These are phyloP conservation scores for Tolypocladium ophioglossoides DNA, from an alignment of 2,329 filamentous ascomycete species.

Conservation along the genomic window DNA sequence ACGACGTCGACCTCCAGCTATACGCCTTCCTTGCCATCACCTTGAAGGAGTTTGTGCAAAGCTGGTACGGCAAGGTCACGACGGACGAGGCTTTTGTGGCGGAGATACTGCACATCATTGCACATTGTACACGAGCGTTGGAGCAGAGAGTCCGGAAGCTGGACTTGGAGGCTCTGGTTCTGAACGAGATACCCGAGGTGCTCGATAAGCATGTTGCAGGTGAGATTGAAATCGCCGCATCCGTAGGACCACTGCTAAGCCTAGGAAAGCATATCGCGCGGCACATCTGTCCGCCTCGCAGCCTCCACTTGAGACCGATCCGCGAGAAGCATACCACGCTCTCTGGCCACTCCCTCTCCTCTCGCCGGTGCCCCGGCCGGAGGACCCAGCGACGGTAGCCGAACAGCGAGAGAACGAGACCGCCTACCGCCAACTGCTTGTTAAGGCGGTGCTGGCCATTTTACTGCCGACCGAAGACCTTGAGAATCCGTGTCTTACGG, in stretches of 20 bases:
- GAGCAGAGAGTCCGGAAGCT: conserved; percentile 77
- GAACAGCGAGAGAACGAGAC: conserved; percentile 68
- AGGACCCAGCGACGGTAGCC: conserved; percentile 36
- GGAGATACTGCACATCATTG: conserved; percentile 82
- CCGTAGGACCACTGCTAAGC: background rate
- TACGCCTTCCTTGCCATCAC: conserved; percentile 89
- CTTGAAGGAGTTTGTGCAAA: conserved; percentile 79
- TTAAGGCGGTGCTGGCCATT: conserved; percentile 69
- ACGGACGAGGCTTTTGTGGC: conserved; percentile 79
- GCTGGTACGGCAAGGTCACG: conserved; percentile 90
- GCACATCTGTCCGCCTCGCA: conserved; percentile 48
- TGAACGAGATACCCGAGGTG: conserved; percentile 81
- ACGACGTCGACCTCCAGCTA: conserved; percentile 85
- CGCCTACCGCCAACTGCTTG: conserved; percentile 78
- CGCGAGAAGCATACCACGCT: conserved; percentile 69
- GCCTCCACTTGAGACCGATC: conserved; percentile 49
- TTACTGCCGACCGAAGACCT: conserved; percentile 88
- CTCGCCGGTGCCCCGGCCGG: conserved; percentile 58
- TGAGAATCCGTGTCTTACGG: conserved; percentile 73
- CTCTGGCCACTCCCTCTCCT: conserved; percentile 73
- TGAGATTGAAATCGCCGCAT: conserved; percentile 22
- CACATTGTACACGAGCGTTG: conserved; percentile 78
- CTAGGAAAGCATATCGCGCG: conserved; percentile 56
- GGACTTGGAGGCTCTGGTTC: conserved; percentile 69
- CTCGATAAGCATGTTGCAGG: conserved; percentile 72